Evolutionary conservation across 2,329 filamentous ascomycete species (phyloP), one percentile per base, ranked within the genome.

Genomic region (Epichloe elymi): DNA sequence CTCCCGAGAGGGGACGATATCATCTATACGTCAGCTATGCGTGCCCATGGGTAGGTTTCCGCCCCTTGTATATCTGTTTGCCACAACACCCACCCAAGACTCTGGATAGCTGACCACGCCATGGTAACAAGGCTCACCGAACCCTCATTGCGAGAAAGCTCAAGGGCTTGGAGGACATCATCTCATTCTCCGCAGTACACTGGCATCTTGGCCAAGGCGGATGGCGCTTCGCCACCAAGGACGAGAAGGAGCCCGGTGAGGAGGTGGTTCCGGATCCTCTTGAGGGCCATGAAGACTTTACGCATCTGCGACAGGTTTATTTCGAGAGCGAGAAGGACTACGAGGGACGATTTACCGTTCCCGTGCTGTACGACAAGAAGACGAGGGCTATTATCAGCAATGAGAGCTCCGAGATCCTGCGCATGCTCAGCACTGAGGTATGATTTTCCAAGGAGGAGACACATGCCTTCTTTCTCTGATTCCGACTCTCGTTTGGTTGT

Each of bases 11-110:
- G 70, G 88, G 79, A 49, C 79, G 93, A 51, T 98, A 98, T 67
- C 93, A 98, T 70, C 80, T 98, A 60, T 98, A 91, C 65, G 85
- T 95, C 58, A 91, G 85, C 61, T 95, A 95, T 68, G 90, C 90
- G 6, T 96, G 90, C 68, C 90, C 90, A 4, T 96, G 90, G 90
- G 83, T 74, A 59, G 49, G 69, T 61, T n/a, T 23, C 30, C 23
- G 23, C 20, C 14, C 12, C 17, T 11, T 15, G 2, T 8, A 12
- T 15, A 11, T 19, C 11, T 7, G 6, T 5, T 35, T n/a, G 2
- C 14, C 43, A 19, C 30, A 30, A 19, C 19, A 36, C n/a, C 14
- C 5, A 7, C 26, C 26, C 26, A 30, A 30, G 26, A 30, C 26
- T 30, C 26, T 30, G 26, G 26, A 30, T 30, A 11, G 36, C 36